A percentile compares a stretch with the other conserved stretches of the same genome.
Evolutionary conservation across 1,284 basidiomycete species (phyloP).

Genomic region (Caloboletus firmus): DNA sequence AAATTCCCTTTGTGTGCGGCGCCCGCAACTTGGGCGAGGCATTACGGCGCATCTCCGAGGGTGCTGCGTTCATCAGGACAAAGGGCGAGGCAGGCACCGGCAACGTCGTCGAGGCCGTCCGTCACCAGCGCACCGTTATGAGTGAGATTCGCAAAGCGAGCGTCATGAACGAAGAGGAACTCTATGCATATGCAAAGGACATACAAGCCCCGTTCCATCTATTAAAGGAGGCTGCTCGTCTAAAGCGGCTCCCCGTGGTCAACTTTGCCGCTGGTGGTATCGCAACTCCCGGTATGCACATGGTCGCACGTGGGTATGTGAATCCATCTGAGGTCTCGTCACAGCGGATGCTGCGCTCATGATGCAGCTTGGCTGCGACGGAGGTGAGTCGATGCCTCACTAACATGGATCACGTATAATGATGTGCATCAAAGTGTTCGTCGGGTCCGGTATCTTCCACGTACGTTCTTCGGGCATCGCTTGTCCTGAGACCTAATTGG

Average conservation of each 20-base stretch:
- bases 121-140: constrained; percentile 84
- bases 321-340: background rate
- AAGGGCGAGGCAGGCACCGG: constrained; percentile 98
- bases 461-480: constrained; percentile 45
- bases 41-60: constrained; percentile 93
- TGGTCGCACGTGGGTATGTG: background rate
- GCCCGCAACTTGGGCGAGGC: constrained; percentile 87
- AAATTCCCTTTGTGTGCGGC: constrained; percentile 85
- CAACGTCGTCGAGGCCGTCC: constrained; percentile 96
- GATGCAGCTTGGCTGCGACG: constrained; percentile 99
- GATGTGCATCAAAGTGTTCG: constrained; percentile 62
- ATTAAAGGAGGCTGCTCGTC: constrained; percentile 91
- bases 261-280: constrained; percentile 97
- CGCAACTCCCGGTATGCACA: constrained; percentile 80
- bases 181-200: constrained; percentile 93
- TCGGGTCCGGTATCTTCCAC: constrained; percentile 94
- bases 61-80: constrained; percentile 95
- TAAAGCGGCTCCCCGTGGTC: constrained; percentile 93
- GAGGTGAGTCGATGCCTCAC: constrained; percentile 58
- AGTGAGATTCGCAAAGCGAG: constrained; percentile 85
- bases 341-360: constrained; percentile 94
- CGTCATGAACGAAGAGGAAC: constrained; percentile 92
- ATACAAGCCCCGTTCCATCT: constrained; percentile 96
- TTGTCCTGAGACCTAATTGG: constrained; percentile 1
- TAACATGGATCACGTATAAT: constrained; percentile 9